phyloP scores from a whole-genome alignment of 2,329 filamentous ascomycete species.

The Tolypocladium capitatum region DNA sequence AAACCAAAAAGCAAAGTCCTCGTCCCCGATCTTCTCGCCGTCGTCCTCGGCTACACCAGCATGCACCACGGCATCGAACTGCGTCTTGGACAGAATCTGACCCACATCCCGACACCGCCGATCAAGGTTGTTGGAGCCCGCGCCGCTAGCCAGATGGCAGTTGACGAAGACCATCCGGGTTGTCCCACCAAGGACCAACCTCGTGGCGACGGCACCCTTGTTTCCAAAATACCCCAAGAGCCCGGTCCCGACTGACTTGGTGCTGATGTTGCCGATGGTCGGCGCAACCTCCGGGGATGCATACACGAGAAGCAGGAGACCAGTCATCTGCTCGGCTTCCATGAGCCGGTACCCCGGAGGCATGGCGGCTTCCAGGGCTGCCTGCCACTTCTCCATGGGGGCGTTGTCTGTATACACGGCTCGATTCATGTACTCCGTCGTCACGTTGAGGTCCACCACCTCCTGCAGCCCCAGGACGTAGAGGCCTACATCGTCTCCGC shows the following conservation, averaged over 20 bases:
- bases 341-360: constrained; percentile 67
- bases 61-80: constrained; percentile 61
- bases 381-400: constrained; percentile 67
- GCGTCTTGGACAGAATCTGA: constrained; percentile 63
- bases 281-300: constrained; percentile 64
- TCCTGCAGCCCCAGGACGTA: constrained; percentile 90
- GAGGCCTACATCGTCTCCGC: constrained; percentile 62
- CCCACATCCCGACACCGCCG: constrained; percentile 79
- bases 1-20: constrained; percentile 93
- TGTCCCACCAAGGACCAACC: constrained; percentile 77
- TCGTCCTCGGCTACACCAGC: constrained; percentile 53
- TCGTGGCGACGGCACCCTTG: constrained; percentile 76
- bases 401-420: constrained; percentile 57
- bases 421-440: constrained; percentile 60
- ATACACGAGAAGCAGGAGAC: constrained; percentile 73
- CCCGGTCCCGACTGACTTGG: constrained; percentile 73
- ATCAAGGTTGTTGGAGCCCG: constrained; percentile 63
- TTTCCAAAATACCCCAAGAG: constrained; percentile 90
- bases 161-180: constrained; percentile 85
- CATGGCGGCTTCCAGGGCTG: constrained; percentile 57
- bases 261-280: constrained; percentile 70
- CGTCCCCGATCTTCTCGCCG: constrained; percentile 63
- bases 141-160: constrained; percentile 78
- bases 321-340: constrained; percentile 73
- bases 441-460: constrained; percentile 71